Evolutionary conservation across 2,329 filamentous ascomycete genomes (phyloP).

Genomic region (Ophiocordyceps australis): DNA sequence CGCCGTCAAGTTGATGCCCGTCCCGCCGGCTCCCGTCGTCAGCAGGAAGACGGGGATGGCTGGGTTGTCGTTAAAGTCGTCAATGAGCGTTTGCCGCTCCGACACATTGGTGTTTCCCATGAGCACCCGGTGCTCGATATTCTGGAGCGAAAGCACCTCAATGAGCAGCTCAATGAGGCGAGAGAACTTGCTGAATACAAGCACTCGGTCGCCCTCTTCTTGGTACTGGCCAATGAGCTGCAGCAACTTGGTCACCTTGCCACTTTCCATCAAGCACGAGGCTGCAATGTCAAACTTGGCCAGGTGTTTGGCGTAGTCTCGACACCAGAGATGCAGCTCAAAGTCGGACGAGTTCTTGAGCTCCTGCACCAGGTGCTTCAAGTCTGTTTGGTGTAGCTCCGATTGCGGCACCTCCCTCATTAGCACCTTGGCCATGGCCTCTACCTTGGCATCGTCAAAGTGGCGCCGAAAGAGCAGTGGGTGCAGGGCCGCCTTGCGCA

Average conservation of each 20-base stretch:
- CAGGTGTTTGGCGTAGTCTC: constrained; percentile 34
- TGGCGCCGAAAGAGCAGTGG: constrained; percentile 71
- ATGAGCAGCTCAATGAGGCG: constrained; percentile 82
- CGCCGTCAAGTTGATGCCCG: constrained; percentile 85
- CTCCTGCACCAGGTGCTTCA: constrained; percentile 34
- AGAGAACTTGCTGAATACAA: constrained; percentile 90
- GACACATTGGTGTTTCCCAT: constrained; percentile 71
- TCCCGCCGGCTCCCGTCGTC: constrained; percentile 87
- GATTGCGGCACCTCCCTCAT: constrained; percentile 46
- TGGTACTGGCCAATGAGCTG: constrained; percentile 58
- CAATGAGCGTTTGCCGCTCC: constrained; percentile 72
- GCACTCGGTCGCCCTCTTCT: constrained; percentile 63
- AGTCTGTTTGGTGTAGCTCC: constrained; percentile 31
- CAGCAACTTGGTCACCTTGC: constrained; percentile 71
- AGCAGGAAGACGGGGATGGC: constrained; percentile 81
- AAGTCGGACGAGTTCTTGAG: constrained; percentile 43
- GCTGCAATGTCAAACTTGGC: constrained; percentile 32
- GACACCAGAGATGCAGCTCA: constrained; percentile 47
- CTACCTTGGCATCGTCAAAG: constrained; percentile 57
- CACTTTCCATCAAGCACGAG: constrained; percentile 41
- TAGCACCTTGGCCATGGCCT: constrained; percentile 61
- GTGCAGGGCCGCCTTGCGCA: constrained; percentile 85
- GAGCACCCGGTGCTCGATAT: constrained; percentile 66
- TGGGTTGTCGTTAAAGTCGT: constrained; percentile 62
- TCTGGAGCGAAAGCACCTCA: constrained; percentile 55